Conservation (phyloP, 2,329 filamentous ascomycete genomes). For the Pseudocercospora crystallina region DNA sequence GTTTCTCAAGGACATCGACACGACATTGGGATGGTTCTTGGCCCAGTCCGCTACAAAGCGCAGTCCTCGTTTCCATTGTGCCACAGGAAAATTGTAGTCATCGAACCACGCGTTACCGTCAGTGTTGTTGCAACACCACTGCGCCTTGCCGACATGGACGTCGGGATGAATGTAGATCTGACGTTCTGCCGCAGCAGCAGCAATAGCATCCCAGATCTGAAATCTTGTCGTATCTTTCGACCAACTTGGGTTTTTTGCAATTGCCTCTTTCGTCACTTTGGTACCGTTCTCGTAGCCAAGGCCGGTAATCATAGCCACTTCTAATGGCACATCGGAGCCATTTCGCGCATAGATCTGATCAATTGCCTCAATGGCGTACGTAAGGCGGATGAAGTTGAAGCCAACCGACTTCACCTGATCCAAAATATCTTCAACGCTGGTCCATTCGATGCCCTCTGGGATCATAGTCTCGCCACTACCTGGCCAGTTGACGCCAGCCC, state of each 20-base stretch:
- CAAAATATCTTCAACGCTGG: slow-evolving; percentile 30
- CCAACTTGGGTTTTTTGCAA: slow-evolving; percentile 39
- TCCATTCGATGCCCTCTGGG: slow-evolving; percentile 36
- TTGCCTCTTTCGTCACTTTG: slow-evolving; percentile 40
- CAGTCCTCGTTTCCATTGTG: slow-evolving; percentile 26
- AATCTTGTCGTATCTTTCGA: slow-evolving; percentile 41
- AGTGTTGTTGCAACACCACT: slow-evolving; percentile 57
- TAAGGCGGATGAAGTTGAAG: slow-evolving; percentile 39
- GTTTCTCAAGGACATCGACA: slow-evolving; percentile 29
- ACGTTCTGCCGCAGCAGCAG: slow-evolving; percentile 33
- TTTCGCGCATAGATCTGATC: slow-evolving; percentile 44
- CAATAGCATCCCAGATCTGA: slow-evolving; percentile 36
- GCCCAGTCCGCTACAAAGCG: slow-evolving; percentile 27
- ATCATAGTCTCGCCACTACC: slow-evolving; percentile 36
- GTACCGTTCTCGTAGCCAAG: slow-evolving; percentile 43
- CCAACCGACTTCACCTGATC: slow-evolving; percentile 33
- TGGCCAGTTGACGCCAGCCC: slow-evolving; percentile 37
- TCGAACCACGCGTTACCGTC: slow-evolving; percentile 63
- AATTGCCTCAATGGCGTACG: slow-evolving; percentile 45
- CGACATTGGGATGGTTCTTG: slow-evolving; percentile 25
- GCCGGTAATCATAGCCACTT: slow-evolving; percentile 41
- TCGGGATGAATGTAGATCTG: slow-evolving; percentile 60
- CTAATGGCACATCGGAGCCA: slow-evolving; percentile 40
- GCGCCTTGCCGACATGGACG: slow-evolving; percentile 60
- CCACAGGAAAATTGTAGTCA: slow-evolving; percentile 27